A percentile compares a stretch with the other conserved stretches of the same genome.
Evolutionary conservation across 768 basidiomycete species (phyloP).

Genomic region (Suillus subaureus): DNA sequence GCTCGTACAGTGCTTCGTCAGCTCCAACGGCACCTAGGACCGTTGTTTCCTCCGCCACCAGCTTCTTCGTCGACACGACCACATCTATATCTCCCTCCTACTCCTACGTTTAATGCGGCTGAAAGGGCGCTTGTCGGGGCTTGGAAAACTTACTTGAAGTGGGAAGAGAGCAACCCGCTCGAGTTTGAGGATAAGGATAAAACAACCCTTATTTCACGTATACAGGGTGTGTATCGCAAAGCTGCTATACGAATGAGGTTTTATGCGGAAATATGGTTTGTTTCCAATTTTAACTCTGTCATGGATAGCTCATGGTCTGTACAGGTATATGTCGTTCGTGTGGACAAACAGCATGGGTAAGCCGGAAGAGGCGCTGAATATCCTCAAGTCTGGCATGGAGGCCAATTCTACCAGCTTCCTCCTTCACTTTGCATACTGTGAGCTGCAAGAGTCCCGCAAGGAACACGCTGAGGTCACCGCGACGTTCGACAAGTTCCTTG

Average conservation of each 20-base stretch:
- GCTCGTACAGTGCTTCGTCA: conserved; percentile 88
- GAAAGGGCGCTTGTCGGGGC: conserved; percentile 78
- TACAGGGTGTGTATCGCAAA: conserved; percentile 85
- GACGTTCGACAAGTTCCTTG: conserved; percentile 74
- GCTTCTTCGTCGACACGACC: conserved; percentile 43
- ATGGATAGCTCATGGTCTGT: conserved; percentile 11
- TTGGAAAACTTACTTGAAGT: conserved; percentile 93
- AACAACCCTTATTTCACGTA: conserved; percentile 61
- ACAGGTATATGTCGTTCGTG: conserved; percentile 88
- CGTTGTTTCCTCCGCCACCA: conserved; percentile 56
- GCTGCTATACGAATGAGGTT: conserved; percentile 92
- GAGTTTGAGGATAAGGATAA: conserved; percentile 88
- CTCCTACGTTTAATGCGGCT: conserved; percentile 69
- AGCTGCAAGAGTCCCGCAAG: conserved; percentile 65
- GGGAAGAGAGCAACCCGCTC: conserved; percentile 94
- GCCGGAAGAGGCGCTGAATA: conserved; percentile 77
- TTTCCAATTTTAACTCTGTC: conserved; percentile 8
- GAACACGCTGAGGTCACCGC: conserved; percentile 69
- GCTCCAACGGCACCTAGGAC: conserved; percentile 67
- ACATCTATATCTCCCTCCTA: conserved; percentile 62
- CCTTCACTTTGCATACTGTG: conserved; percentile 88
- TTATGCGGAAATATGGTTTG: conserved; percentile 92
- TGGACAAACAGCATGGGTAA: conserved; percentile 79
- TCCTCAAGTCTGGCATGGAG: conserved; percentile 82
- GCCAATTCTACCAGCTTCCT: conserved; percentile 90